A percentile compares a stretch with the other conserved stretches of the same genome.
These are phyloP conservation scores for Tilletia horrida DNA, from an alignment of 1,284 basidiomycete genomes.

Conservation along the genomic window DNA sequence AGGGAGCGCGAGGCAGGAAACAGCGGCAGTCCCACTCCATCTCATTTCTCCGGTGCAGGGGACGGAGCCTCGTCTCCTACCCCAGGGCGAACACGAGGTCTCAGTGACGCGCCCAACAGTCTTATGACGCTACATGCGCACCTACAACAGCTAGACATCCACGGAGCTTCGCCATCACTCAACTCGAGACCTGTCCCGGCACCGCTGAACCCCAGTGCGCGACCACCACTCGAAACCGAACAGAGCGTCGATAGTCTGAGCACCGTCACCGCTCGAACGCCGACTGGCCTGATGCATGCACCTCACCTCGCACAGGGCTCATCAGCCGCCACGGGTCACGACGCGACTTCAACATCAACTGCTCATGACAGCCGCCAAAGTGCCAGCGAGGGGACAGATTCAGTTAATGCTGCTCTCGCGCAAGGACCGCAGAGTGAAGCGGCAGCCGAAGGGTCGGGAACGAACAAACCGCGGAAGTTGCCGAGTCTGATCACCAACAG, in stretches of 20 bases:
- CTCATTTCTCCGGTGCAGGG: too few relatives aligned
- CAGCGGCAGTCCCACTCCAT: too few relatives aligned
- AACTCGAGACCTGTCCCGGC: background rate
- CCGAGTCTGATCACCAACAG: constrained; percentile 43
- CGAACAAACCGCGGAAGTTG: constrained; percentile 26
- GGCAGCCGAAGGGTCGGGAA: background rate
- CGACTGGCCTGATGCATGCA: constrained; percentile 1
- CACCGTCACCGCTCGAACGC: background rate
- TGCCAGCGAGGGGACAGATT: constrained; percentile 4
- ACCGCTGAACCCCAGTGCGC: background rate
- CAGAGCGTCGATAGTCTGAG: background rate
- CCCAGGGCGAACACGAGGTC: background rate
- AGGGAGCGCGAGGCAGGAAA: background rate
- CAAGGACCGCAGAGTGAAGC: background rate
- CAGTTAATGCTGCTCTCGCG: too few relatives aligned
- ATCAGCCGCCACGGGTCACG: too few relatives aligned
- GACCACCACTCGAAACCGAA: background rate
- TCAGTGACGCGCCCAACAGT: constrained; percentile 11
- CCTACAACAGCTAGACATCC: background rate
- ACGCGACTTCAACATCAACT: too few relatives aligned
- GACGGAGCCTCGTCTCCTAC: background rate
- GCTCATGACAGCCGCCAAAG: background rate
- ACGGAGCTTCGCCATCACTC: background rate
- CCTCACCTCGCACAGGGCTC: constrained; percentile 5
- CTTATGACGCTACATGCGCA: constrained; percentile 10